Conservation (phyloP, 345 rosid genomes). For the Eucalyptus albens region DNA sequence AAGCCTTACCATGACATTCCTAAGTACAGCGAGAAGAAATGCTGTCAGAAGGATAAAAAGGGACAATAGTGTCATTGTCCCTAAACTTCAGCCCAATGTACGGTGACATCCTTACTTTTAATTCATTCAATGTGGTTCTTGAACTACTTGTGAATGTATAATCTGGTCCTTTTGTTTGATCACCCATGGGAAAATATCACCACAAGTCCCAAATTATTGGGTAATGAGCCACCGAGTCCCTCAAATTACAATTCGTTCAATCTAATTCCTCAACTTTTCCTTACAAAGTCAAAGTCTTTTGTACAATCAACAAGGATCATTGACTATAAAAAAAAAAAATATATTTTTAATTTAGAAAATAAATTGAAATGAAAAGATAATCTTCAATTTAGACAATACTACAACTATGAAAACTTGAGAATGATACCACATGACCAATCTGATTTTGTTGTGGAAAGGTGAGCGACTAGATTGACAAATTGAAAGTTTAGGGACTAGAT, state of each 20-base stretch:
- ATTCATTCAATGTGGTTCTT: neutral
- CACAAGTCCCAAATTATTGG: neutral
- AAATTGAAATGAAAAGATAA: neutral
- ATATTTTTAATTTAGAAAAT: neutral
- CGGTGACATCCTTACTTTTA: neutral
- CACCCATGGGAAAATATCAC: neutral
- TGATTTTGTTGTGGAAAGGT: neutral
- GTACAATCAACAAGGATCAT: neutral
- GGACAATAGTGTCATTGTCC: neutral
- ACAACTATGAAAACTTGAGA: neutral
- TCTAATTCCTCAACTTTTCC: neutral
- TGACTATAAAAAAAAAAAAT: neutral
- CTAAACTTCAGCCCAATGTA: neutral
- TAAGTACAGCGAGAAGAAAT: neutral
- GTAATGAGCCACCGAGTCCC: neutral
- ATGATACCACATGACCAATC: neutral
- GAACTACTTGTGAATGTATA: neutral
- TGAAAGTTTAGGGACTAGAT: neutral
- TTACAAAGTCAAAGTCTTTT: neutral
- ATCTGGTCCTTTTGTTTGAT: too few species aligned
- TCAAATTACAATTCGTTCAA: neutral
- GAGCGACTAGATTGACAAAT: neutral
- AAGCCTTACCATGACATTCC: neutral
- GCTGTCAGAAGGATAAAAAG: neutral
- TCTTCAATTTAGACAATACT: neutral